These are phyloP conservation scores for Tulasnella sp. DNA, from an alignment of 768 basidiomycete species.

Conservation along the genomic window DNA sequence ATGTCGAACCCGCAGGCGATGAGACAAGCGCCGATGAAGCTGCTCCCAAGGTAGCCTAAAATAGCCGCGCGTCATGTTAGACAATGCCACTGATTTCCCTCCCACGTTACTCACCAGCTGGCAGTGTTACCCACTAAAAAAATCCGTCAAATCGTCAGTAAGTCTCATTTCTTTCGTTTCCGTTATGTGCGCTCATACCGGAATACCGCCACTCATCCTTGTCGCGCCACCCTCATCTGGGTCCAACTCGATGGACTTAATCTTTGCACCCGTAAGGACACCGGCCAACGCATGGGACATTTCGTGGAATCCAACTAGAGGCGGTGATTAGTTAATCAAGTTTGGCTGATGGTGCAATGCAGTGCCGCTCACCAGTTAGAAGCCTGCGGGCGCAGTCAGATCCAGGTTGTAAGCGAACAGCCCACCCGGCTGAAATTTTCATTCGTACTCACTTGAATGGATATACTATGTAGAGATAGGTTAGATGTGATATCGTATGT, in stretches of 20 bases:
- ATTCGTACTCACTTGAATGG: constrained; percentile 71
- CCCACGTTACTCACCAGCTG: neutral
- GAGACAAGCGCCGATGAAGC: constrained; percentile 76
- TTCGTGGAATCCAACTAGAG: constrained; percentile 76
- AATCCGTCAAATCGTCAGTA: neutral
- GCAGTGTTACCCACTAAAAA: constrained; percentile 8
- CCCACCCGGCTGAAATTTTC: neutral
- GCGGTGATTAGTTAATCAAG: neutral
- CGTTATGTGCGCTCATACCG: constrained; percentile 29
- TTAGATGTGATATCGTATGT: neutral
- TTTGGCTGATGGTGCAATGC: neutral
- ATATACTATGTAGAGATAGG: constrained; percentile 48
- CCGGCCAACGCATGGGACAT: constrained; percentile 83
- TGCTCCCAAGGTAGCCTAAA: constrained; percentile 79
- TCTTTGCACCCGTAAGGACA: constrained; percentile 74
- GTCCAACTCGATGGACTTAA: constrained; percentile 79
- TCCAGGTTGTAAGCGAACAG: neutral
- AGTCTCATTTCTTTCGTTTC: neutral
- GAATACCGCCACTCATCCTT: constrained; percentile 76
- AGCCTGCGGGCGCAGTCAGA: constrained; percentile 38
- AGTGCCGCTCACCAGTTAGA: constrained; percentile 40
- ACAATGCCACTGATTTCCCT: neutral
- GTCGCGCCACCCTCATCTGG: constrained; percentile 84
- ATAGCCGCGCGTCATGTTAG: constrained; percentile 33
- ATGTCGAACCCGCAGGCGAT: constrained; percentile 87